Evolutionary conservation across 2,329 filamentous ascomycete species (phyloP), one percentile per base, ranked within the genome.

Genomic region (Alternaria brassicicola): DNA sequence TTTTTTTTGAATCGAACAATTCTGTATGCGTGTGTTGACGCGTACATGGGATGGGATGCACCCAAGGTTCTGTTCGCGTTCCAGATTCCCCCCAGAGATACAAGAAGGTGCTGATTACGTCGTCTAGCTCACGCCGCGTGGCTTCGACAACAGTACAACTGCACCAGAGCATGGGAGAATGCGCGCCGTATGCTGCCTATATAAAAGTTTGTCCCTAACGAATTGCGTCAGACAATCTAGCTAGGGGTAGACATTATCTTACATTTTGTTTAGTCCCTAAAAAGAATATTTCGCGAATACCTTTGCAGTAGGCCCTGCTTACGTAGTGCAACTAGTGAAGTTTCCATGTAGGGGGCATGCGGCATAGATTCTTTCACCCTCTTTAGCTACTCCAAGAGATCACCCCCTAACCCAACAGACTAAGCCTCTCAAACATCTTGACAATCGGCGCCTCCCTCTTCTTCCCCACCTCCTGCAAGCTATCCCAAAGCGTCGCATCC

Each of bases 401-500:
- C 6, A 17, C 9, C 2, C 7, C 15, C 23, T 43, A 73, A 2
- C 67, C 69, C 15, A 76, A 50, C 38, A 76, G 55, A 54, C 71
- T 69, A 66, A 85, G 63, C 60, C 74, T 79, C 64, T 83, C 78
- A 70, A 85, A 82, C 1, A 59, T 71, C 67, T 84, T 86, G 15
- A 88, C 77, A 33, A 82, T 72, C 10, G 86, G 86, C 26, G 80
- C 75, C 55, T 83, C 82, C 63, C 68, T 73, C 62, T 71, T 76
- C 66, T 70, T 77, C 31, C 65, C 71, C 25, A 75, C 65, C 50
- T 78, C 77, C 47, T 75, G 72, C 63, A 82, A 50, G 45, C 79
- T 78, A 50, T 81, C 80, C 74, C 76, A 80, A 19, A 82, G 61
- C 42, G 82, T 81, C 6, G 77, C 79, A 67, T 82, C 77, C 2